A percentile compares a stretch with the other conserved stretches of the same genome.
Conservation (phyloP, 2,329 filamentous ascomycete species). For the Lachnellula willkommii region DNA sequence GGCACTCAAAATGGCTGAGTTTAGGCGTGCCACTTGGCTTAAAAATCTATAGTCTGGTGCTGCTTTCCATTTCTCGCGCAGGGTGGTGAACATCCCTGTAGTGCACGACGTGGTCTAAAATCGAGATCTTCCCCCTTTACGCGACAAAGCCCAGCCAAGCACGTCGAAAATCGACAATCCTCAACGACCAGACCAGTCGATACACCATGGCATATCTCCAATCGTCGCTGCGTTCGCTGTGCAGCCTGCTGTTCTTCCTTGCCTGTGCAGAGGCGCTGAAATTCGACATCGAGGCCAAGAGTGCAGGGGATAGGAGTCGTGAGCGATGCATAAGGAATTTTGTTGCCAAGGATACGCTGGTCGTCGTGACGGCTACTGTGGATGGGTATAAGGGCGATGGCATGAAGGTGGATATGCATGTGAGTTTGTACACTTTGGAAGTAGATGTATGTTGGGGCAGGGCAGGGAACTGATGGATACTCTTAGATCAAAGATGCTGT, state of each 20-base stretch:
- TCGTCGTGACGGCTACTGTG: conserved; percentile 88
- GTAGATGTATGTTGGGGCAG: neutral
- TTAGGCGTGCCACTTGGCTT: too few species aligned
- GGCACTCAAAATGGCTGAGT: too few species aligned
- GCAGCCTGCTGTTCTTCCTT: conserved; percentile 52
- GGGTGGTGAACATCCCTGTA: too few species aligned
- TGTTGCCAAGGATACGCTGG: conserved; percentile 82
- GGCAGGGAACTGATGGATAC: conserved; percentile 1
- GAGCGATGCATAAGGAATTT: conserved; percentile 97
- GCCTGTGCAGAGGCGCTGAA: conserved; percentile 66
- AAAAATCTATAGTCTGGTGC: too few species aligned
- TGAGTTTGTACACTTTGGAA: conserved; percentile 43
- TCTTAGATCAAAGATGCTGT: conserved; percentile 85
- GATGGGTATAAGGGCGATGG: conserved; percentile 86
- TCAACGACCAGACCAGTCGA: conserved; percentile 15
- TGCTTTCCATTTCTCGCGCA: too few species aligned
- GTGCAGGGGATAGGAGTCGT: conserved; percentile 57
- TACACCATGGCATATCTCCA: conserved; percentile 44
- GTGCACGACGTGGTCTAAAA: conserved; percentile 13
- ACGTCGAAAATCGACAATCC: neutral
- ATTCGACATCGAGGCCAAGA: conserved; percentile 79
- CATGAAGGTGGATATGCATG: conserved; percentile 89
- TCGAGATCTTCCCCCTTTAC: conserved; percentile 13
- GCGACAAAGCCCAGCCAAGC: conserved; percentile 8
- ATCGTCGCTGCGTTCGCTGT: conserved; percentile 53